Evolutionary conservation across 1,284 basidiomycete genomes (phyloP).

Genomic region (Heterobasidion irregulare): DNA sequence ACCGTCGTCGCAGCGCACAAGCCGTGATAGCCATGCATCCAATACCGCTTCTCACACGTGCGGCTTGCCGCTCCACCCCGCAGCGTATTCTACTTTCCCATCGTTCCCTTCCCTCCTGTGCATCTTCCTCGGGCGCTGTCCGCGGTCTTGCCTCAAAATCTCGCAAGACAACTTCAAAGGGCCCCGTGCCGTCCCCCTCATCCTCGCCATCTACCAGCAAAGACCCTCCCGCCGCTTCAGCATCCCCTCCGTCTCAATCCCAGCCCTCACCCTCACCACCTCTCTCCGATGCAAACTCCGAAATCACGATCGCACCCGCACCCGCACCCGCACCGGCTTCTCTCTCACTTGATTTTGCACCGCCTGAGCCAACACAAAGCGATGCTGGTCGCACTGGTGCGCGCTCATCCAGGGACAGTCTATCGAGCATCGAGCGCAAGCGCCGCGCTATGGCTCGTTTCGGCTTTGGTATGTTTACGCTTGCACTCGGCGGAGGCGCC

Average conservation of each 20-base stretch:
- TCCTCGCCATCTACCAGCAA: no score
- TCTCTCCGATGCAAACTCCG: neutral
- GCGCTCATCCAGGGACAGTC: conserved; percentile 58
- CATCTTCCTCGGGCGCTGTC: neutral
- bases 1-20: neutral
- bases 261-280: neutral
- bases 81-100: neutral
- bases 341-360: conserved; percentile 10
- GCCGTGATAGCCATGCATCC: neutral
- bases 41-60: neutral
- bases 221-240: neutral
- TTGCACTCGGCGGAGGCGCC: conserved; percentile 40
- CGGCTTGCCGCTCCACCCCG: neutral
- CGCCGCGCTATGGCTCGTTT: conserved; percentile 48
- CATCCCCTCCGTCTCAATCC: neutral
- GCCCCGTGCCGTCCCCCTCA: no score
- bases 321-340: neutral
- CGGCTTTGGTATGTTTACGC: conserved; percentile 30
- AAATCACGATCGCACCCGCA: neutral
- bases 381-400: conserved; percentile 46
- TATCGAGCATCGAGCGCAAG: conserved; percentile 67
- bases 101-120: neutral
- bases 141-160: neutral
- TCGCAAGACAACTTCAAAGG: neutral
- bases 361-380: conserved; percentile 3